A percentile compares a stretch with the other conserved stretches of the same genome.
These are phyloP conservation scores for Zygosaccharomyces gambellarensis DNA, from an alignment of 805 yeast genomes.

Conservation along the genomic window DNA sequence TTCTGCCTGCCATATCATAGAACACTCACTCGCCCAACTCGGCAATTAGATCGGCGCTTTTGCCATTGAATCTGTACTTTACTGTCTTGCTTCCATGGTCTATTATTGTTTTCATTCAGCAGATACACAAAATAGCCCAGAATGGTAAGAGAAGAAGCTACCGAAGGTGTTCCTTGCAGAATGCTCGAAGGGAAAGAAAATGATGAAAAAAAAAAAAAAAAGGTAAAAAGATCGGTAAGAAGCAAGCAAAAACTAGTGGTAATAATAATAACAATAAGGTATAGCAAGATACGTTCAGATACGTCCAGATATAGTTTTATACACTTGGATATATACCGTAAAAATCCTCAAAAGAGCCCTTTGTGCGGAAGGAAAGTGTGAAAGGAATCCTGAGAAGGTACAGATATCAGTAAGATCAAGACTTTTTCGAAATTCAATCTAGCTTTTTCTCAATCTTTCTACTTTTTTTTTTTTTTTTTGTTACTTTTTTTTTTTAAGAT, in stretches of 20 bases:
- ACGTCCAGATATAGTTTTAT: too few species aligned
- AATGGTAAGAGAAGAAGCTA: conserved; percentile 1
- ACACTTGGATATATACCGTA: too few species aligned
- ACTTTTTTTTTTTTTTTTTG: neutral
- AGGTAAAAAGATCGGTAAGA: neutral
- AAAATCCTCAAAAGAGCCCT: neutral
- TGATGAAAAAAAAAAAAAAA: conserved; percentile 1
- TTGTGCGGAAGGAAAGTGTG: neutral
- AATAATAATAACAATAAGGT: neutral
- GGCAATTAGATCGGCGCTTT: neutral
- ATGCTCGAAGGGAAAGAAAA: conserved; percentile 3
- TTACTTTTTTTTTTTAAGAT: neutral
- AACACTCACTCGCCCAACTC: conserved; percentile 36
- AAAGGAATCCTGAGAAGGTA: neutral
- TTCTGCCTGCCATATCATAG: conserved; percentile 41
- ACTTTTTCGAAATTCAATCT: neutral
- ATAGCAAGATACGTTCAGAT: neutral
- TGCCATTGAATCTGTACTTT: too few species aligned
- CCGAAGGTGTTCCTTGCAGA: conserved; percentile 3
- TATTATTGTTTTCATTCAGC: neutral
- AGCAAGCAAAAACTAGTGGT: neutral
- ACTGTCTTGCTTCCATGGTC: neutral
- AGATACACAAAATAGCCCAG: conserved; percentile 2
- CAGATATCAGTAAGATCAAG: too few species aligned
- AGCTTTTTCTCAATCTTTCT: neutral